A percentile compares a stretch with the other conserved stretches of the same genome.
Conservation (phyloP, 257 asterid species). For the Solanum paucissectum region DNA sequence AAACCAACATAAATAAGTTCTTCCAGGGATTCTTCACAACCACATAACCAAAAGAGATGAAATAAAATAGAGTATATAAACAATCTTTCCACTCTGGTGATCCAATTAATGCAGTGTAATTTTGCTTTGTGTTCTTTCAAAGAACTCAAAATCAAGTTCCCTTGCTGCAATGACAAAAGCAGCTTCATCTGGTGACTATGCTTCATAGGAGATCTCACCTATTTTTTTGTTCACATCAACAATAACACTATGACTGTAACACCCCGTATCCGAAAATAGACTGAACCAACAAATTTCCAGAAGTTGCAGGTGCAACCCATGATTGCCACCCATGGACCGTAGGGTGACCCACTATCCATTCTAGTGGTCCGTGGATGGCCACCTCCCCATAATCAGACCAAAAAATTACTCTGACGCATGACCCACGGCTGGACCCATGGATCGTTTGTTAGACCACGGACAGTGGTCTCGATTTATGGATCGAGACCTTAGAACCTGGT, state of each 20-base stretch:
- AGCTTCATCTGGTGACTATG: conserved; percentile 79
- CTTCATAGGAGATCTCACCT: conserved; percentile 68
- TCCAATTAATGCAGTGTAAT: conserved; percentile 71
- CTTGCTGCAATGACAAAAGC: conserved; percentile 34
- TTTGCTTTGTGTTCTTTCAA: conserved; percentile 69
- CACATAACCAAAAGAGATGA: neutral
- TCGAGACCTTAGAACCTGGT: no score
- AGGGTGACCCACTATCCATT: no score
- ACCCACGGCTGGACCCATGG: no score
- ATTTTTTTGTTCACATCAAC: conserved; percentile 53
- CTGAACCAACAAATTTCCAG: no score
- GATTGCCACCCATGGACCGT: no score
- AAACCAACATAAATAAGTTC: neutral
- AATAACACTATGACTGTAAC: conserved; percentile 54
- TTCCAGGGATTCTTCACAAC: neutral
- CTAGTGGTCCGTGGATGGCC: no score
- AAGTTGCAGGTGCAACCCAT: no score
- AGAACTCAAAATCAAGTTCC: conserved; percentile 81
- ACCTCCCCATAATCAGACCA: no score
- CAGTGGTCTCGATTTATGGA: no score
- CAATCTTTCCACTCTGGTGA: conserved; percentile 32
- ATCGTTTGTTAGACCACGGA: no score
- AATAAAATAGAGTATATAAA: neutral
- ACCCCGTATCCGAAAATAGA: no score
- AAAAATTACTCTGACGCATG: no score